These are phyloP conservation scores for Pelargonium cotyledonis DNA, from an alignment of 441 rosid species.

Conservation along the genomic window DNA sequence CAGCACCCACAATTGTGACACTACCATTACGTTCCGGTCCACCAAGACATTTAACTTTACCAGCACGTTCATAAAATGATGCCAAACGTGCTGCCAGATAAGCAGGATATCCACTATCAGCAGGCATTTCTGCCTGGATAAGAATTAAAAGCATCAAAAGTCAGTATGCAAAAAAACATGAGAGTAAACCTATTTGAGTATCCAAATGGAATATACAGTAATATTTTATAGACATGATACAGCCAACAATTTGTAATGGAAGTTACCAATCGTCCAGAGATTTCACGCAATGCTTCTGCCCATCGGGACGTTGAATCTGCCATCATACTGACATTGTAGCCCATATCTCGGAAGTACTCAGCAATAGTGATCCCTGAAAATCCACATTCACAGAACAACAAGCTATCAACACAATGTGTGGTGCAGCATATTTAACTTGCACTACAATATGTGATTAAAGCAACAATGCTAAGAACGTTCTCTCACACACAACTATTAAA, in stretches of 20 bases:
- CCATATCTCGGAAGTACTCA: conserved; percentile 99
- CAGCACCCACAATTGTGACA: conserved; percentile 99
- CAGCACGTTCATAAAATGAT: conserved; percentile 98
- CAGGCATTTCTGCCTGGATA: conserved; percentile 98
- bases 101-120: conserved; percentile 99
- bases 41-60: conserved; percentile 98
- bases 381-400: conserved; percentile 16
- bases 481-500: background rate
- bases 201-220: background rate
- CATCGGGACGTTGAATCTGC: conserved; percentile 99
- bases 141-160: conserved; percentile 18
- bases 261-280: conserved; percentile 64
- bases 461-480: background rate
- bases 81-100: conserved; percentile 97
- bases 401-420: conserved; percentile 11
- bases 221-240: background rate
- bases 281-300: conserved; percentile 99
- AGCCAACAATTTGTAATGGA: background rate
- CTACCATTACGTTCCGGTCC: conserved; percentile 97
- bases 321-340: conserved; percentile 99
- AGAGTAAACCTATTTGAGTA: conserved; percentile 27
- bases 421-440: background rate
- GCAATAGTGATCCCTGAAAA: conserved; percentile 90
- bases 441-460: background rate
- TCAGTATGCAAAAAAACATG: background rate